Conservation (phyloP, 495 filamentous ascomycete genomes). For the Trichoderma reesei region DNA sequence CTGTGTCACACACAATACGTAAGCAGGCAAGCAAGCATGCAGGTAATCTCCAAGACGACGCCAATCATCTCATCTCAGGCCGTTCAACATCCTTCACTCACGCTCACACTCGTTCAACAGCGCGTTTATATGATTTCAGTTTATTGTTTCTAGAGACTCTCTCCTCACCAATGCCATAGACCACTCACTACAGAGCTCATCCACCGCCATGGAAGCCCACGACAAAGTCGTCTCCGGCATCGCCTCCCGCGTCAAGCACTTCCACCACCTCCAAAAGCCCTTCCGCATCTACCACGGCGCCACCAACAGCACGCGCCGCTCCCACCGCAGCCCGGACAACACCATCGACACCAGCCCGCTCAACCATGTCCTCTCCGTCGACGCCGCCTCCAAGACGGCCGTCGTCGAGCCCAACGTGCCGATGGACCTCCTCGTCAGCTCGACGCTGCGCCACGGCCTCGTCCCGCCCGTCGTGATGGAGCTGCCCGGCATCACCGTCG, state of each 20-base stretch:
- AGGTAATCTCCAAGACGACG: too few relatives aligned
- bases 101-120: too few relatives aligned
- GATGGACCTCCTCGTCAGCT: conserved; percentile 49
- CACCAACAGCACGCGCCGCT: conserved; percentile 59
- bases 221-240: conserved; percentile 33
- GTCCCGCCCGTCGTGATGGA: conserved; percentile 53
- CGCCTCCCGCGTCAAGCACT: conserved; percentile 34
- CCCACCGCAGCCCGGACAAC: conserved; percentile 29
- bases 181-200: too few relatives aligned
- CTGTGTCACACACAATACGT: too few relatives aligned
- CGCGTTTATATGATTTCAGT: too few relatives aligned
- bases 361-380: conserved; percentile 42
- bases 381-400: conserved; percentile 32
- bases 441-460: conserved; percentile 39
- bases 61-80: too few relatives aligned
- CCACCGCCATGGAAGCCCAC: conserved; percentile 32
- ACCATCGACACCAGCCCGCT: conserved; percentile 47
- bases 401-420: conserved; percentile 57
- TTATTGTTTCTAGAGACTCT: too few relatives aligned
- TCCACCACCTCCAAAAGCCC: conserved; percentile 43
- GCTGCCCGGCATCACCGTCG: conserved; percentile 57
- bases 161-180: too few relatives aligned
- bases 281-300: conserved; percentile 68
- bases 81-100: too few relatives aligned
- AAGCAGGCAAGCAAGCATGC: too few relatives aligned